Percentiles rank a stretch among this genome's conserved stretches.
phyloP scores from a whole-genome alignment of 306 rosid species.

The Pyrus bretschneideri region DNA sequence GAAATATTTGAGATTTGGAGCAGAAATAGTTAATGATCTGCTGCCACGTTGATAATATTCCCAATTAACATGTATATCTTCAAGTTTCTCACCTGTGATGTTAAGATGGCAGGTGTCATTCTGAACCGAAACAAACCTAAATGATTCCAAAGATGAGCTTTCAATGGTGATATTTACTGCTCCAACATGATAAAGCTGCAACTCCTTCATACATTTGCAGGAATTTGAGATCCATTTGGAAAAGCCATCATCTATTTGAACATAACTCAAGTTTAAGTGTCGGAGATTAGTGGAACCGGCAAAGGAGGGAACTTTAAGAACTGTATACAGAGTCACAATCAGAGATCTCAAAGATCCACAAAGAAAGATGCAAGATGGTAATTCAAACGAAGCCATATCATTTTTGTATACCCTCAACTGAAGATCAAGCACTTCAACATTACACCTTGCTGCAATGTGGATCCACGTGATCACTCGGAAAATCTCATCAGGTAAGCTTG shows the following conservation, averaged over 20 bases:
- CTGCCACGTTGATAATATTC: not conserved
- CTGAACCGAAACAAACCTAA: not conserved
- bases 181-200: not conserved
- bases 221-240: not conserved
- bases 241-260: not conserved
- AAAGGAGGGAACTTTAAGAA: not conserved
- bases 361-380: not conserved
- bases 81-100: not conserved
- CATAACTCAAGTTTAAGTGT: not conserved
- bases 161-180: not conserved
- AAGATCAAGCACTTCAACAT: conserved; percentile 1
- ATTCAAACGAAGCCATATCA: not conserved
- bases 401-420: no score
- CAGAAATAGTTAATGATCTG: not conserved
- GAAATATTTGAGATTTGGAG: not conserved
- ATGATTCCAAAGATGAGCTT: not conserved
- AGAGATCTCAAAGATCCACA: conserved; percentile 1
- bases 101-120: not conserved
- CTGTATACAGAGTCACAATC: not conserved
- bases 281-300: not conserved
- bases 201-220: conserved; percentile 3
- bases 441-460: not conserved
- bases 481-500: not conserved
- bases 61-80: not conserved
- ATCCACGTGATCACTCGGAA: not conserved